phyloP scores from a whole-genome alignment of 1,284 basidiomycete genomes.

The Cryptococcus floricola region DNA sequence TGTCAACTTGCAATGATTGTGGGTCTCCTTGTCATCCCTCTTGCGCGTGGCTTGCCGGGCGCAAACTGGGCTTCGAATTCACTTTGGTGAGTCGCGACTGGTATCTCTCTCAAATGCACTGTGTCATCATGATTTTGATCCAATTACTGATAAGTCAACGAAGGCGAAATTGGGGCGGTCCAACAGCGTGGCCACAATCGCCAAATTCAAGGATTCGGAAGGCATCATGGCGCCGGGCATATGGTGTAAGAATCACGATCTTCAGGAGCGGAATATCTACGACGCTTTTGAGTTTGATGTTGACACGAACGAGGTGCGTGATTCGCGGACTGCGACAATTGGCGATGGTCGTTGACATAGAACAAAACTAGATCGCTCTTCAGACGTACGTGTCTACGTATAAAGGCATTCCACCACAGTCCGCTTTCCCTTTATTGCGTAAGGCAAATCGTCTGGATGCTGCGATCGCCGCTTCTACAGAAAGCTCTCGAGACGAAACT shows the following conservation, averaged over 20 bases:
- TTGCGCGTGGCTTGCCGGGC: constrained; percentile 80
- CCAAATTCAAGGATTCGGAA: constrained; percentile 79
- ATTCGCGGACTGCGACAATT: not conserved
- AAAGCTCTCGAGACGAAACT: not conserved
- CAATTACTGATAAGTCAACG: not conserved
- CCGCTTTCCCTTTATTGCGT: constrained; percentile 74
- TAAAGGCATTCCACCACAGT: constrained; percentile 65
- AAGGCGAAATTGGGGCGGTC: constrained; percentile 68
- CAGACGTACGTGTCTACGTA: constrained; percentile 79
- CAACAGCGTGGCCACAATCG: constrained; percentile 59
- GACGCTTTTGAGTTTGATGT: constrained; percentile 75
- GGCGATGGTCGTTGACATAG: not conserved
- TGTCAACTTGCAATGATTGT: constrained; percentile 79
- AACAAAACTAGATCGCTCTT: constrained; percentile 64
- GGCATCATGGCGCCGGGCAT: constrained; percentile 78
- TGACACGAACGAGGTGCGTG: constrained; percentile 54
- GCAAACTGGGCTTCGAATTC: constrained; percentile 86
- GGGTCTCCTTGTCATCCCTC: constrained; percentile 74
- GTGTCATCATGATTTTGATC: not conserved
- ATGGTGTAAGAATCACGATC: constrained; percentile 72
- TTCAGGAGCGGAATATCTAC: constrained; percentile 64
- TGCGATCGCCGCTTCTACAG: constrained; percentile 38
- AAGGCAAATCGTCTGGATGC: constrained; percentile 77
- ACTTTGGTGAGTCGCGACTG: constrained; percentile 60
- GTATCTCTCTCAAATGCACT: not conserved